These are phyloP conservation scores for Aspergillus ellipticus DNA, from an alignment of 495 filamentous ascomycete species.

Conservation along the genomic window DNA sequence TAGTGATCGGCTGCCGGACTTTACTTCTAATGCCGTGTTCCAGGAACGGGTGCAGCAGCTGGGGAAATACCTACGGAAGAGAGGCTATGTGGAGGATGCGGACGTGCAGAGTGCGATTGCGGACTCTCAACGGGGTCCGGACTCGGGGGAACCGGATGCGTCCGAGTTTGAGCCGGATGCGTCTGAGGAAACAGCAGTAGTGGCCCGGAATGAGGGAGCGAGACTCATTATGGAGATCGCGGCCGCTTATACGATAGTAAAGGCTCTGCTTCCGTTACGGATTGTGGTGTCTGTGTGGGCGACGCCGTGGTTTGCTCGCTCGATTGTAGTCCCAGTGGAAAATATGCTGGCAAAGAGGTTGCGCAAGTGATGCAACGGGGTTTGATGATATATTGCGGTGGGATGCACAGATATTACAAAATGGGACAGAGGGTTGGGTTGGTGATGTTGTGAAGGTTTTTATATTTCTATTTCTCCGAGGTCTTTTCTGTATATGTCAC, in stretches of 20 bases:
- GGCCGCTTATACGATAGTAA: conserved; percentile 84
- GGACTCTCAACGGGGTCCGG: too few species aligned
- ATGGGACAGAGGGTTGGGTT: background rate
- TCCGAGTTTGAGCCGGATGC: conserved; percentile 15
- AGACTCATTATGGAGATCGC: conserved; percentile 66
- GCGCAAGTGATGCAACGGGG: conserved; percentile 13
- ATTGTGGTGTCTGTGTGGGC: conserved; percentile 76
- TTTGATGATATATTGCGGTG: background rate
- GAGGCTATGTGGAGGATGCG: conserved; percentile 53
- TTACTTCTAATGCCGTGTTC: conserved; percentile 47
- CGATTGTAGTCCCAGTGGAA: conserved; percentile 50
- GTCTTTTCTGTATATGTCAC: conserved; percentile 19
- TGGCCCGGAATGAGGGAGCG: conserved; percentile 35
- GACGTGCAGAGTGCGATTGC: conserved; percentile 24
- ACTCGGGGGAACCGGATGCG: conserved; percentile 20
- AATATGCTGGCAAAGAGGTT: conserved; percentile 37
- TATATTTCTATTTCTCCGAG: conserved; percentile 30
- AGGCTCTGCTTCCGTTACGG: conserved; percentile 72
- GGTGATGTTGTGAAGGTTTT: conserved; percentile 9
- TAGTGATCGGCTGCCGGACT: conserved; percentile 57
- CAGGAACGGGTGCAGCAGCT: conserved; percentile 53
- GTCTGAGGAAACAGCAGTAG: too few species aligned
- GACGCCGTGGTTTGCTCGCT: conserved; percentile 90
- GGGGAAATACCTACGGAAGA: conserved; percentile 55
- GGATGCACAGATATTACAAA: background rate